Conservation (phyloP, 257 asterid species). For the Jacaranda mimosifolia region DNA sequence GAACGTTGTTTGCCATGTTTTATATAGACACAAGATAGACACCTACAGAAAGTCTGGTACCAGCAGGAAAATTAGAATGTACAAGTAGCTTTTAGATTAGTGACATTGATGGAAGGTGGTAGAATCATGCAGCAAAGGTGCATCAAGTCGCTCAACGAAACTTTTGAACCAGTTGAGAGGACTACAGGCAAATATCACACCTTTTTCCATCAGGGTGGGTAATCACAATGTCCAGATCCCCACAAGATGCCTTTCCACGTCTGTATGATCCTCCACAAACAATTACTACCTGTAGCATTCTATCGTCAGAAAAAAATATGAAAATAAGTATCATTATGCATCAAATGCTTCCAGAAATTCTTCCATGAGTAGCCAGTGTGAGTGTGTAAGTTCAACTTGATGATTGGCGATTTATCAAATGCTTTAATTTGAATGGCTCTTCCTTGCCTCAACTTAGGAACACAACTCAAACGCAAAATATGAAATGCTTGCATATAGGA, state of each 20-base stretch:
- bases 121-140: conserved; percentile 10
- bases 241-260: conserved; percentile 95
- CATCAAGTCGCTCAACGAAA: not conserved
- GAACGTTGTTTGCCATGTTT: not conserved
- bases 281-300: conserved; percentile 62
- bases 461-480: conserved; percentile 6
- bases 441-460: not conserved
- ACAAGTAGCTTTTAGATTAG: not conserved
- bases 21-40: not conserved
- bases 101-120: not conserved
- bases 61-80: conserved; percentile 24
- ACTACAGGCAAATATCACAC: conserved; percentile 42
- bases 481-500: not conserved
- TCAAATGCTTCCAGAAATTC: conserved; percentile 11
- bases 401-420: not conserved
- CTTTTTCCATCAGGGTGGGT: conserved; percentile 95
- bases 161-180: conserved; percentile 26
- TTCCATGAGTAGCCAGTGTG: conserved; percentile 30
- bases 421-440: not conserved
- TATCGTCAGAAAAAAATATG: conserved; percentile 24
- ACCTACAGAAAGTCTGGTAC: not conserved
- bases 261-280: conserved; percentile 97
- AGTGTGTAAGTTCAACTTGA: conserved; percentile 1
- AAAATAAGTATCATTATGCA: conserved; percentile 27
- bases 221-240: conserved; percentile 90